phyloP scores from a whole-genome alignment of 768 basidiomycete species.

The Phanerodontia chrysosporium region DNA sequence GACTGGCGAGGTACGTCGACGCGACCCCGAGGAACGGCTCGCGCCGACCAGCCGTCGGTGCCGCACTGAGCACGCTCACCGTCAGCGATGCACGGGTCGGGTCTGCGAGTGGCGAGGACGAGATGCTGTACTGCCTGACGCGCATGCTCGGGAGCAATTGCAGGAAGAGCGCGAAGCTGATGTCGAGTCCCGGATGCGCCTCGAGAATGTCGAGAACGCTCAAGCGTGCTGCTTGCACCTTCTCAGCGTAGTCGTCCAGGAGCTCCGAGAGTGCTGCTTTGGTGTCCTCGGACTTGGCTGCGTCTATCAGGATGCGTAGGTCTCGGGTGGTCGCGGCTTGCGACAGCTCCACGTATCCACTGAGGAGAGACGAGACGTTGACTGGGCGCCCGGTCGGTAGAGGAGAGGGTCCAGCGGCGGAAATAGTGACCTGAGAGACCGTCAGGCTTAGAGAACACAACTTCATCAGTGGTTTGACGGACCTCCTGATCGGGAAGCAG shows the following conservation, averaged over 20 bases:
- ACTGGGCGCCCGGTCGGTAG: conserved; percentile 37
- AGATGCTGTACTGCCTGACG: conserved; percentile 48
- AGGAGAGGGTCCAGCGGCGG: conserved; percentile 32
- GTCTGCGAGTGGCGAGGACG: conserved; percentile 44
- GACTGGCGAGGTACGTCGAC: conserved; percentile 38
- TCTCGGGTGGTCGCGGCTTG: conserved; percentile 42
- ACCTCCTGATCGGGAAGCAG: conserved; percentile 36
- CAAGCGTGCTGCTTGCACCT: conserved; percentile 32
- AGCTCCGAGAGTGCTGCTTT: too few relatives aligned
- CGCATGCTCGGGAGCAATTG: conserved; percentile 44
- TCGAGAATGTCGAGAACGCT: conserved; percentile 43
- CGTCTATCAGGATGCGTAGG: conserved; percentile 13
- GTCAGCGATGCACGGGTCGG: conserved; percentile 39
- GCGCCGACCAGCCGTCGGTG: conserved; percentile 29
- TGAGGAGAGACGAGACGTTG: conserved; percentile 32
- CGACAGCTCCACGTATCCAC: conserved; percentile 43
- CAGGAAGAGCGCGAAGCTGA: conserved; percentile 37
- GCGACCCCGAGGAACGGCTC: conserved; percentile 40
- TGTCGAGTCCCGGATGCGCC: conserved; percentile 29
- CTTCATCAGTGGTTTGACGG: neutral
- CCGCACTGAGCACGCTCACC: conserved; percentile 38
- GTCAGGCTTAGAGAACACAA: too few relatives aligned
- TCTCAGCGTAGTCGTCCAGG: conserved; percentile 23
- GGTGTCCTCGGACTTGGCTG: too few relatives aligned
- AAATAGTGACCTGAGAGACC: conserved; percentile 29